phyloP scores from a whole-genome alignment of 495 filamentous ascomycete genomes.

The Talaromyces borbonicus region DNA sequence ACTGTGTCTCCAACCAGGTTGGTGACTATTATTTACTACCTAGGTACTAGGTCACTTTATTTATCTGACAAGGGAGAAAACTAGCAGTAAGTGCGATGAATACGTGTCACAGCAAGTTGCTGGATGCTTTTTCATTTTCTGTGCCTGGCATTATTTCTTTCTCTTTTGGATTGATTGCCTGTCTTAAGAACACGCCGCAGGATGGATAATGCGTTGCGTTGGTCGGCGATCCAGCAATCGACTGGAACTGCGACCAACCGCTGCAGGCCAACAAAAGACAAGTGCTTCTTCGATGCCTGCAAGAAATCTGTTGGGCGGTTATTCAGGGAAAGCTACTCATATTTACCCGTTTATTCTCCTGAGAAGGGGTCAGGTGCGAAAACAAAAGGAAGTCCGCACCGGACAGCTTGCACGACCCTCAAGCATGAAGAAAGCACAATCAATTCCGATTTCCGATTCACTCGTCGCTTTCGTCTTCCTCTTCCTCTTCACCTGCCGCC shows the following conservation, averaged over 20 bases:
- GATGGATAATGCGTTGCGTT: no score
- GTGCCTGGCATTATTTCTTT: no score
- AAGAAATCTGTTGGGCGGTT: background rate
- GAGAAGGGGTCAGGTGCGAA: background rate
- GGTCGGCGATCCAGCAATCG: no score
- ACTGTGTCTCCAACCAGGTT: no score
- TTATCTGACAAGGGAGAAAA: no score
- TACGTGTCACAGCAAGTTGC: no score
- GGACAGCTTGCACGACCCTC: background rate
- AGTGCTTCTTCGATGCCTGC: background rate
- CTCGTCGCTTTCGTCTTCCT: conserved; percentile 48
- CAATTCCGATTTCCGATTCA: conserved; percentile 21
- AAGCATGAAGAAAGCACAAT: background rate
- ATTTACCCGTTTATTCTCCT: background rate
- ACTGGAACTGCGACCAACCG: conserved; percentile 1
- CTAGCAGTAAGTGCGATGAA: no score
- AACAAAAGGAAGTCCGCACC: background rate
- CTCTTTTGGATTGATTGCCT: no score
- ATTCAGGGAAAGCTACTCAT: background rate
- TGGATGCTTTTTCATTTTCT: no score
- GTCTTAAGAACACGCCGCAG: no score
- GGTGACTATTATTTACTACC: no score
- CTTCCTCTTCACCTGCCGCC: conserved; percentile 39
- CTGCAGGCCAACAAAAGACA: background rate
- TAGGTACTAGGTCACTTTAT: no score